Conservation (phyloP, 2,329 filamentous ascomycete genomes). For the Taxawa tesnikishii region DNA sequence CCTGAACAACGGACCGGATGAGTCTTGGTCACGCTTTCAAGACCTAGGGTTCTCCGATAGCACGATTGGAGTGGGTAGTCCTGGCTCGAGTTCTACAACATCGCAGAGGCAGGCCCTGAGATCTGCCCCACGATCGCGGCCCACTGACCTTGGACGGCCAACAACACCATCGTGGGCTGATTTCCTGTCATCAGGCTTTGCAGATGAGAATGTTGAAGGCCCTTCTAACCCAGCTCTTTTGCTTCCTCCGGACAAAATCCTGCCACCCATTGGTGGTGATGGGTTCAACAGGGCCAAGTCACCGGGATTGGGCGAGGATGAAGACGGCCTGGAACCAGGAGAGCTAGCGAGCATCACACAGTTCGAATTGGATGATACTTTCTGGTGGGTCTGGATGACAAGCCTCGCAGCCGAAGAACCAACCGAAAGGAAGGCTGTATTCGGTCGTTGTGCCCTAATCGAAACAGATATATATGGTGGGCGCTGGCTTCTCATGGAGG, state of each 20-base stretch:
- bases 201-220: conserved; percentile 52
- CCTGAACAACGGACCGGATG: conserved; percentile 52
- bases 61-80: conserved; percentile 15
- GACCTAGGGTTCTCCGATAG: conserved; percentile 81
- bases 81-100: conserved; percentile 5
- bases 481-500: conserved; percentile 89
- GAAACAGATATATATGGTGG: conserved; percentile 74
- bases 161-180: conserved; percentile 98
- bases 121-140: conserved; percentile 54
- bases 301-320: conserved; percentile 47
- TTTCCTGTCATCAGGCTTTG: conserved; percentile 87
- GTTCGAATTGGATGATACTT: conserved; percentile 83
- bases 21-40: conserved; percentile 93
- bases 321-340: conserved; percentile 68
- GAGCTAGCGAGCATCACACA: conserved; percentile 85
- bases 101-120: conserved; percentile 40
- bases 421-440: conserved; percentile 72
- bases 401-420: conserved; percentile 89
- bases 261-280: conserved; percentile 65
- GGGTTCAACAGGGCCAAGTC: conserved; percentile 55
- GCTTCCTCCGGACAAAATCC: conserved; percentile 80
- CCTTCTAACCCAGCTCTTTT: conserved; percentile 52
- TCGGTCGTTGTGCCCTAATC: conserved; percentile 83
- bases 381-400: conserved; percentile 99
- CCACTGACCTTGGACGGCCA: conserved; percentile 59